Evolutionary conservation across 1,139 yeast genomes (phyloP).

Genomic region (Debaryomyces nepalensis): DNA sequence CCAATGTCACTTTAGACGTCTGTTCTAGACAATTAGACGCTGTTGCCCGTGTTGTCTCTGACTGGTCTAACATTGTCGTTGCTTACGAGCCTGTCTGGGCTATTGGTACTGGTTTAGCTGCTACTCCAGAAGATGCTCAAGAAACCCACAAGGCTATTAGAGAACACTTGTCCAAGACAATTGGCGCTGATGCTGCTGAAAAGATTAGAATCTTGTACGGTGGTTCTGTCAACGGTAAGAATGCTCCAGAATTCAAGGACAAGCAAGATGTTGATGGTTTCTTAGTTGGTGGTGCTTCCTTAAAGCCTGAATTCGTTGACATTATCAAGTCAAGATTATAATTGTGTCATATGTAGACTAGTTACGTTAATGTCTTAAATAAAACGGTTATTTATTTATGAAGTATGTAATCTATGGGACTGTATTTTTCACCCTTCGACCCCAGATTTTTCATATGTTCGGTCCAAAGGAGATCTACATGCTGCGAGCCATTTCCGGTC

Average conservation of each 20-base stretch:
- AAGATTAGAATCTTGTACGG: slow-evolving; percentile 92
- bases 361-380: neutral
- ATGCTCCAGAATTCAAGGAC: slow-evolving; percentile 88
- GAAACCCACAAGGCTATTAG: slow-evolving; percentile 91
- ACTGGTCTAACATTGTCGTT: slow-evolving; percentile 91
- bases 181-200: slow-evolving; percentile 80
- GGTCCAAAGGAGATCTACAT: neutral
- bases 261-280: slow-evolving; percentile 96
- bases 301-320: slow-evolving; percentile 96
- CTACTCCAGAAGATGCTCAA: slow-evolving; percentile 97
- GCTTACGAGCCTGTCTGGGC: slow-evolving; percentile 99
- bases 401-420: neutral
- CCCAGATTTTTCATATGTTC: slow-evolving; percentile 5
- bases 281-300: slow-evolving; percentile 99
- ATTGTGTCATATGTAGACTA: slow-evolving; percentile 17
- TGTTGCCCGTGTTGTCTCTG: slow-evolving; percentile 77
- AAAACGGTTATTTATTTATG: slow-evolving; percentile 3
- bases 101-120: slow-evolving; percentile 99
- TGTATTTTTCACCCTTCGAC: neutral
- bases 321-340: slow-evolving; percentile 91
- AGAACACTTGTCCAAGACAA: slow-evolving; percentile 73
- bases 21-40: slow-evolving; percentile 92
- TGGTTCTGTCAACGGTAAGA: slow-evolving; percentile 97
- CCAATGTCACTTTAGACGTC: slow-evolving; percentile 83
- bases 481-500: slow-evolving; percentile 3